These are phyloP conservation scores for Calonectria pseudoturangicola DNA, from an alignment of 2,329 filamentous ascomycete genomes.

Conservation along the genomic window DNA sequence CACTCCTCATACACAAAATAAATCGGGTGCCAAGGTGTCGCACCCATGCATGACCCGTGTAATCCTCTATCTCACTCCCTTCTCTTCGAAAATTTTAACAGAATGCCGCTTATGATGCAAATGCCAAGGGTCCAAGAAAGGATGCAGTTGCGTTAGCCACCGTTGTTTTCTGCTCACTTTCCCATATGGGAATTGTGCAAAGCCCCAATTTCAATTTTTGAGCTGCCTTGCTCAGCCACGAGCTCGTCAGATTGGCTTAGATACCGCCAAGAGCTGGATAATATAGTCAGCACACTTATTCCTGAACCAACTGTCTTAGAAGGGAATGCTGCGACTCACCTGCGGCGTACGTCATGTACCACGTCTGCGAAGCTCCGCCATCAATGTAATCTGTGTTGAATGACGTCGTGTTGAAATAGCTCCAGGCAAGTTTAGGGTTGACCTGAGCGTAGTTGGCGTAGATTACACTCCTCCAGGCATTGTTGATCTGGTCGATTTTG, in stretches of 20 bases:
- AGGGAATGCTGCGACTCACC: conserved; percentile 69
- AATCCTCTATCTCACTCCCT: conserved; percentile 2
- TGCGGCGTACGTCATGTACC: conserved; percentile 88
- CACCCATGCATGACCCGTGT: conserved; percentile 12
- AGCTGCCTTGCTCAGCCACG: conserved; percentile 22
- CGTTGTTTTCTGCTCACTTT: not conserved
- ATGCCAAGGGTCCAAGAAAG: not conserved
- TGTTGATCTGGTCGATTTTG: conserved; percentile 77
- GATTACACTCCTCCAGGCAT: conserved; percentile 91
- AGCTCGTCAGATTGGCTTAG: conserved; percentile 24
- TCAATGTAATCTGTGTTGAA: conserved; percentile 85
- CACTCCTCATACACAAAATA: conserved; percentile 31
- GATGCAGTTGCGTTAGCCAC: not conserved
- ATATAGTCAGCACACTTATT: conserved; percentile 42
- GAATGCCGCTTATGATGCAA: conserved; percentile 1
- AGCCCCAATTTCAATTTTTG: not conserved
- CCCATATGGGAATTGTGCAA: not conserved
- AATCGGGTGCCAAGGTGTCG: conserved; percentile 24
- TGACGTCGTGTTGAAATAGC: conserved; percentile 81
- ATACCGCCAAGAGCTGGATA: conserved; percentile 48
- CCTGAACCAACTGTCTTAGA: not conserved
- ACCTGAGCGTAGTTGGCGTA: conserved; percentile 88
- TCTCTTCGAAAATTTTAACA: conserved; percentile 3
- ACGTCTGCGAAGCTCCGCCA: conserved; percentile 87
- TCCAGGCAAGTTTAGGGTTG: conserved; percentile 80